phyloP scores from a whole-genome alignment of 108 stramenopile genomes.

The Fistulifera solaris region DNA sequence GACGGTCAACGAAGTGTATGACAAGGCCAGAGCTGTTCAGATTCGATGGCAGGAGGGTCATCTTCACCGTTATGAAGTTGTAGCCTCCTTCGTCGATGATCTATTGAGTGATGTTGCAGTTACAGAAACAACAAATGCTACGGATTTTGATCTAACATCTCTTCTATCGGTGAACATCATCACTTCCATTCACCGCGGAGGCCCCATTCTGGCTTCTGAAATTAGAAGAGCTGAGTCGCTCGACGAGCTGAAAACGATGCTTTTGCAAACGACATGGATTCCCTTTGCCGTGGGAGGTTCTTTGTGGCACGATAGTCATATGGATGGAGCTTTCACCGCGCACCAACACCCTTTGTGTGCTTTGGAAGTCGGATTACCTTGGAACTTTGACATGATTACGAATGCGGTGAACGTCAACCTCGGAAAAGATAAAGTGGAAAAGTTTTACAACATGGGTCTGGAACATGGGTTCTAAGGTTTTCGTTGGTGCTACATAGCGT shows the following conservation, averaged over 20 bases:
- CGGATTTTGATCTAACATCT: not conserved
- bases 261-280: slow-evolving; percentile 37
- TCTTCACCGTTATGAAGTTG: slow-evolving; percentile 42
- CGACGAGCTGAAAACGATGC: slow-evolving; percentile 10
- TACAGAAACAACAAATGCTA: slow-evolving; percentile 3
- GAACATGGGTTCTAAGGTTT: not conserved
- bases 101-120: slow-evolving; percentile 17
- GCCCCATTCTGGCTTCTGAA: not conserved
- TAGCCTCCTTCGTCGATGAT: slow-evolving; percentile 41
- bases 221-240: not conserved
- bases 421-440: not conserved
- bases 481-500: no score
- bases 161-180: slow-evolving; percentile 1
- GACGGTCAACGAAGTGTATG: slow-evolving; percentile 17
- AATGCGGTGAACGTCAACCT: slow-evolving; percentile 1
- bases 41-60: slow-evolving; percentile 34
- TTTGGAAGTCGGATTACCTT: not conserved
- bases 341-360: not conserved
- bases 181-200: not conserved
- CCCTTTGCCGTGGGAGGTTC: slow-evolving; percentile 10
- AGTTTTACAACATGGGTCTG: slow-evolving; percentile 1
- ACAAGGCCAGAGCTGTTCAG: slow-evolving; percentile 33
- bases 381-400: not conserved
- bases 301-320: slow-evolving; percentile 4
- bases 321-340: slow-evolving; percentile 12